Base-by-base conservation (phyloP, 2,329 filamentous ascomycete species). In the Clonostachys rhizophaga region DNA sequence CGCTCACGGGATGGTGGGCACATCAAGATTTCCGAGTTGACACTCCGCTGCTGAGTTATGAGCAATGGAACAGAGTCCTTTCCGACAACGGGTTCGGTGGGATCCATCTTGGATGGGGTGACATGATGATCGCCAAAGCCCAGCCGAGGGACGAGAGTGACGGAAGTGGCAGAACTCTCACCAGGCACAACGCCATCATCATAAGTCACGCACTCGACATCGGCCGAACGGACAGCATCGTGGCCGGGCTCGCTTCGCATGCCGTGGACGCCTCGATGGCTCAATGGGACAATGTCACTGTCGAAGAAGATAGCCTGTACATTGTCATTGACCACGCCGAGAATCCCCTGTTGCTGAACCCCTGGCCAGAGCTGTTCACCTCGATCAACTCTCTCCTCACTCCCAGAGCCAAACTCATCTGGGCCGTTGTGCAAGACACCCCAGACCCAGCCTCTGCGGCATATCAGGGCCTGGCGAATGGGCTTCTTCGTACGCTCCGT, bases 1-100 rank as follows among this genome's bases (percentile, higher is more conserved):
- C 54, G 14, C 49, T 63, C 4, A 54, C 60, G 2, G 62, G 58
- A 13, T 65, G 63, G 63, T 65, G 62, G 61, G 34, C 34, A 11
- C 18, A 20, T 6, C 18, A 30, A 4, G 42, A 30, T 10, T 43
- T 43, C 14, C 7, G 24, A 24, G 24, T 24, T 24, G 24, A 24
- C 24, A 24, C 24, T 24, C 24, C 24, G 7, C 24, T 24, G 24
- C 24, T 24, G 7, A 24, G 24, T 9, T 24, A 24, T 6, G 24
- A 24, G 24, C 24, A 24, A 3, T 24, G 24, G 24, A 24, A 24
- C 24, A 24, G 24, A 24, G 24, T 24, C 24, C 24, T 24, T 24
- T 20, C 42, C 34, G 42, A 43, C 24, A 24, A 24, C 24, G 24
- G 24, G 24, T 24, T 24, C 24, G 24, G 24, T 9, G 24, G 24